Percentiles rank a stretch among this genome's conserved stretches.
These are phyloP conservation scores for Mychonastes homosphaera DNA, from an alignment of 139 green algal genomes.

Conservation along the genomic window DNA sequence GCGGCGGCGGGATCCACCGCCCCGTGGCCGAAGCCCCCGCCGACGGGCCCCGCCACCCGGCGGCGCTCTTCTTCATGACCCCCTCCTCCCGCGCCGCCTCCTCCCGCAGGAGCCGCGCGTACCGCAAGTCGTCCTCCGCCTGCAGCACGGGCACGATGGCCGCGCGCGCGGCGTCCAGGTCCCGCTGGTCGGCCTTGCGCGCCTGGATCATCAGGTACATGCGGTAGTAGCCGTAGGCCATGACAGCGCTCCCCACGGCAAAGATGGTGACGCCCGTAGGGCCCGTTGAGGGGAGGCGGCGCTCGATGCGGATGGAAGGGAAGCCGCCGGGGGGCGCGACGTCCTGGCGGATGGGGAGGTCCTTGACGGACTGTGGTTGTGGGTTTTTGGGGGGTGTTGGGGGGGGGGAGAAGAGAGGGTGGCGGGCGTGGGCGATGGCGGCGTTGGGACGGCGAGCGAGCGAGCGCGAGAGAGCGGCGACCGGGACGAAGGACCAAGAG, in stretches of 20 bases:
- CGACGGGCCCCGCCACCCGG: conserved; percentile 7
- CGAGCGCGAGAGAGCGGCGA: too few relatives aligned
- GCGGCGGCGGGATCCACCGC: conserved; percentile 46
- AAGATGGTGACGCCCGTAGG: conserved; percentile 78
- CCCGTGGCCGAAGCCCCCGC: conserved; percentile 29
- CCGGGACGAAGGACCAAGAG: too few relatives aligned
- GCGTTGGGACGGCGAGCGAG: not conserved
- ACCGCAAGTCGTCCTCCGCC: conserved; percentile 46
- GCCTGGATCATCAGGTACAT: conserved; percentile 20
- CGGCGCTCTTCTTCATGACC: conserved; percentile 64
- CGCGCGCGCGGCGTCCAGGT: conserved; percentile 22
- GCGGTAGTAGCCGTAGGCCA: conserved; percentile 80
- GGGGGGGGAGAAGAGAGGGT: not conserved
- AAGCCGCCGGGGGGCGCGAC: conserved; percentile 81
- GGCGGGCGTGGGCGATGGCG: not conserved
- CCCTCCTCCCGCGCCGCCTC: conserved; percentile 39
- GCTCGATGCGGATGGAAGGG: conserved; percentile 73
- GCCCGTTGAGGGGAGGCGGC: conserved; percentile 72
- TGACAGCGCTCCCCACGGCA: conserved; percentile 53
- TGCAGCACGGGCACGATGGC: conserved; percentile 34
- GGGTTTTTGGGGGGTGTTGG: not conserved
- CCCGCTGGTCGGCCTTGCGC: conserved; percentile 25
- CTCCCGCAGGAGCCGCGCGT: conserved; percentile 2
- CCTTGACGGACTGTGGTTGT: conserved; percentile 67
- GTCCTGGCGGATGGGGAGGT: conserved; percentile 81